Base-by-base conservation (phyloP, 2,329 filamentous ascomycete species). In the Fusarium sp. region DNA sequence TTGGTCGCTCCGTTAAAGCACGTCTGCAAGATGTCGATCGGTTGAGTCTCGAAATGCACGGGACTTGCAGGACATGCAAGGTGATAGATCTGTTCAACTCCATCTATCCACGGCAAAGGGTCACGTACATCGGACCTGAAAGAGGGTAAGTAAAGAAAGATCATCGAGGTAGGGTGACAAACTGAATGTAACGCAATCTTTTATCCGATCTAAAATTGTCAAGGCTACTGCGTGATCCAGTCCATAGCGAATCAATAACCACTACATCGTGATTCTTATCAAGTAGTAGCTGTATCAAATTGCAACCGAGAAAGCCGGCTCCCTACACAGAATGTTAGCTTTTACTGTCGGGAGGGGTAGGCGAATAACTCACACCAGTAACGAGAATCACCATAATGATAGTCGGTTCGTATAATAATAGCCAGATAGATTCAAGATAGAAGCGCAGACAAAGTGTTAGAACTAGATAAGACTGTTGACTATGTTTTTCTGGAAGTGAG, bases 1-100 rank as follows among this genome's bases (percentile, higher is more conserved):
- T 72, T 72, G 0, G 60, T 57, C 4, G 69, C 57, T 1, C 69
- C 69, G 1, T 44, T 65, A 7, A 72, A 72, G 28, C 69, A 72
- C 3, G 69, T 72, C 26, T 72, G 69, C 3, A 72, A 4, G 11
- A 72, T 72, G 7, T 72, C 69, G 14, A 72, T 70, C 0, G 69
- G 69, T 1, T 45, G 55, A 2, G 67, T 64, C 9, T 70, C 66
- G 5, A 72, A 72, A 15, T 72, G 57, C 0, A 70, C 51, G 0
- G 69, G 69, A 3, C 69, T 72, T 1, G 69, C 69, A 4, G 69
- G 69, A 14, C 69, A 72, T 0, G 69, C 69, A 2, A 72, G 66
- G 21, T 72, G 69, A 3, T 72, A 72, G 7, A 72, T 72, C 15
- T 72, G 69, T 0, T 70, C 62, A 4, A 72, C 54, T 2, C 53